These are phyloP conservation scores for Coccomyxa sp. DNA, from an alignment of 139 green algal genomes.

Conservation along the genomic window DNA sequence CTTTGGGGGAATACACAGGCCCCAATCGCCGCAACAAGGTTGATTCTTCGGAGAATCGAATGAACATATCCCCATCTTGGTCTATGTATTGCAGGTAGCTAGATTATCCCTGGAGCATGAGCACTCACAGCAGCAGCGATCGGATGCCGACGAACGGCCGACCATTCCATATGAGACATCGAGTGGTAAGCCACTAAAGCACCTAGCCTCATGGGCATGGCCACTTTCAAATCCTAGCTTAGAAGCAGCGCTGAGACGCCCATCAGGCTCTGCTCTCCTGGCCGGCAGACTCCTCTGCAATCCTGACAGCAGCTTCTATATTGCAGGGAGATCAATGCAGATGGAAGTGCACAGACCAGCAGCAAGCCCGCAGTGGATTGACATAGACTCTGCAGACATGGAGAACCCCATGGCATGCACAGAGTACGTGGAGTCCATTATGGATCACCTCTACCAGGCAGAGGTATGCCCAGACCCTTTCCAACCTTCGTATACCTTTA, in stretches of 20 bases:
- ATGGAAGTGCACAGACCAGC: background rate
- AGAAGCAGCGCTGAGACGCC: too few species aligned
- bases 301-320: background rate
- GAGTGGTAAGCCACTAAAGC: too few species aligned
- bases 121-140: too few species aligned
- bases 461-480: constrained; percentile 39
- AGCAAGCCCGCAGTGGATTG: constrained; percentile 36
- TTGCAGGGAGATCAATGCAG: background rate
- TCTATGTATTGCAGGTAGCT: too few species aligned
- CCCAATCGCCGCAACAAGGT: too few species aligned
- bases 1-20: too few species aligned
- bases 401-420: constrained; percentile 71
- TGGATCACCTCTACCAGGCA: constrained; percentile 56
- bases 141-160: too few species aligned
- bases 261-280: background rate
- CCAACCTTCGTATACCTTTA: background rate
- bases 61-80: too few species aligned
- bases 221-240: background rate
- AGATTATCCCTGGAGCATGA: too few species aligned
- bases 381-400: constrained; percentile 67
- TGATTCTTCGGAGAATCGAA: too few species aligned
- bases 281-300: background rate
- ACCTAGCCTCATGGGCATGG: background rate
- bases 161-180: too few species aligned
- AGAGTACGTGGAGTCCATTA: constrained; percentile 74